These are phyloP conservation scores for Acacia confusa DNA, from an alignment of 306 rosid genomes.

Conservation along the genomic window DNA sequence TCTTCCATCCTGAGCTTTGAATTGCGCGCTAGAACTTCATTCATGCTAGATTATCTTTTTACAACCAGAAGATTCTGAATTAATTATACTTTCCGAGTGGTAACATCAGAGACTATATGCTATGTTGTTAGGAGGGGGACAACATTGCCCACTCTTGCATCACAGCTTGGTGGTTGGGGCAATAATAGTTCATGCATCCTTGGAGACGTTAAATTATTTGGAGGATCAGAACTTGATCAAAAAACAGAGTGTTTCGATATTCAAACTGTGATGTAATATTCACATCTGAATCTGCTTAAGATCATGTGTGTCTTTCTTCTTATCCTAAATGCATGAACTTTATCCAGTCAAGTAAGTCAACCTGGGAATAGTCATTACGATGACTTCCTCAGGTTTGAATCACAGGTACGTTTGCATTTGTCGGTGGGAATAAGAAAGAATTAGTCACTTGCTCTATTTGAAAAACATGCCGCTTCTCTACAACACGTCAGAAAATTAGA, in stretches of 20 bases:
- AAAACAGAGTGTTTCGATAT: background rate
- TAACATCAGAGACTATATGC: conserved; percentile 13
- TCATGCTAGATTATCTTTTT: background rate
- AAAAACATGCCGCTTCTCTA: background rate
- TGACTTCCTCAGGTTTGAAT: background rate
- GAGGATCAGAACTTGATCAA: background rate
- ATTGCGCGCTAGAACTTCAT: background rate
- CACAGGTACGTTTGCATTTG: background rate
- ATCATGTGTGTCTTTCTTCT: conserved; percentile 18
- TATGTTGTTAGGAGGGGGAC: conserved; percentile 39
- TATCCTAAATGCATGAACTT: conserved; percentile 38
- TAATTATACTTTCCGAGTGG: background rate
- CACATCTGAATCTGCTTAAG: conserved; percentile 23
- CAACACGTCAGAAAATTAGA: background rate
- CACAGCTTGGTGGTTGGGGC: conserved; percentile 14
- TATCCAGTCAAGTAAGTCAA: conserved; percentile 7
- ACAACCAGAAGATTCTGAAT: background rate
- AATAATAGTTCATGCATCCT: conserved; percentile 32
- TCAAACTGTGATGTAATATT: conserved; percentile 14
- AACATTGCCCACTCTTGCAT: conserved; percentile 33
- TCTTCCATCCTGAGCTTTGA: background rate
- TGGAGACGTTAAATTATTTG: background rate
- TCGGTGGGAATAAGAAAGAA: conserved; percentile 3
- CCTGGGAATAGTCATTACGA: conserved; percentile 7
- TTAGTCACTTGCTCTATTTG: background rate